phyloP scores from a whole-genome alignment of 164 flowering plant species.

The Aristolochia contorta region DNA sequence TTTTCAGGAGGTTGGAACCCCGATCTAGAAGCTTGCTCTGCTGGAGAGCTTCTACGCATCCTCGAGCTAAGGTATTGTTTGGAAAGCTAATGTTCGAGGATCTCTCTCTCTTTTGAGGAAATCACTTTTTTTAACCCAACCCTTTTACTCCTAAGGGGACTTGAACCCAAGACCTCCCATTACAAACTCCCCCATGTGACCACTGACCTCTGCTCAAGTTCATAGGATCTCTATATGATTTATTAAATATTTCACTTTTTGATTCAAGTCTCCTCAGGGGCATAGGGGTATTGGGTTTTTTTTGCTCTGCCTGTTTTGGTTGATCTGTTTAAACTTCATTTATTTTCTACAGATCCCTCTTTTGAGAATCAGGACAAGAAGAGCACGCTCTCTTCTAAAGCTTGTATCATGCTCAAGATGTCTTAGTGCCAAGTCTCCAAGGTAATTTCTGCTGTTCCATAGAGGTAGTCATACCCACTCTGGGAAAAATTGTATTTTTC shows the following conservation, averaged over 20 bases:
- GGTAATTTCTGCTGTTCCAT: conserved; percentile 11
- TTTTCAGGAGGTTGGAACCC: conserved; percentile 74
- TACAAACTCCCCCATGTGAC: too few relatives aligned
- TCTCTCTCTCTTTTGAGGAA: too few relatives aligned
- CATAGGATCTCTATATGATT: too few relatives aligned
- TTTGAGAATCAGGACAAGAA: conserved; percentile 18
- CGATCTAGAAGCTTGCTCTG: conserved; percentile 85
- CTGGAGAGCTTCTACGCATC: conserved; percentile 67
- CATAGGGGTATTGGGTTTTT: too few relatives aligned
- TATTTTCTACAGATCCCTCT: conserved; percentile 22
- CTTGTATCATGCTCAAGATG: conserved; percentile 25
- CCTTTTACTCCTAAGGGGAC: too few relatives aligned
- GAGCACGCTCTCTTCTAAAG: conserved; percentile 22
- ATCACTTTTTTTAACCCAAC: too few relatives aligned
- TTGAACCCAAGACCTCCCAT: too few relatives aligned
- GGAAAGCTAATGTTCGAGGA: background rate
- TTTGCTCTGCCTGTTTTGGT: background rate
- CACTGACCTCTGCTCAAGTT: too few relatives aligned
- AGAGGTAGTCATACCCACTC: conserved; percentile 5
- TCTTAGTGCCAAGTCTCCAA: conserved; percentile 21
- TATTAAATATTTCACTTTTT: too few relatives aligned
- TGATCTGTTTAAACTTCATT: background rate
- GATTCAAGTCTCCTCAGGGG: too few relatives aligned
- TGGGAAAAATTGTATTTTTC: conserved; percentile 14
- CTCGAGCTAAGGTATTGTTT: conserved; percentile 56